These are phyloP conservation scores for Asterochloris sp. DNA, from an alignment of 139 green algal genomes.

Conservation along the genomic window DNA sequence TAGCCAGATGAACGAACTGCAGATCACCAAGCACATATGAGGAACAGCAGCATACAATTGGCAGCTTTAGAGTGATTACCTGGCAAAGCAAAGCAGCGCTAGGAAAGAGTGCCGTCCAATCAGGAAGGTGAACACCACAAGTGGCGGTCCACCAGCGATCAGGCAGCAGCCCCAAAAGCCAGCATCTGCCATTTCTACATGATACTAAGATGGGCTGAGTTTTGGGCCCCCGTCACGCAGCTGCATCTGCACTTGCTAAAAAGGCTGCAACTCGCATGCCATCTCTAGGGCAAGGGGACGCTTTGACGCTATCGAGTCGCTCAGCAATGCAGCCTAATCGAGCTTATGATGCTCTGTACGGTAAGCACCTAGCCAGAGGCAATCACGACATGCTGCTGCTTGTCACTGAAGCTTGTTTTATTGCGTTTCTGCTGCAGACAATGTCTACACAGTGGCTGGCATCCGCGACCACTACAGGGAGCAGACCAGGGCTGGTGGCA, in stretches of 20 bases:
- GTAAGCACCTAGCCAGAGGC: slow-evolving; percentile 19
- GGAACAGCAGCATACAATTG: background rate
- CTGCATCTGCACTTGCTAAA: background rate
- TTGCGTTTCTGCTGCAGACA: slow-evolving; percentile 44
- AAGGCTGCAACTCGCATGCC: background rate
- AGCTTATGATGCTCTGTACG: slow-evolving; percentile 53
- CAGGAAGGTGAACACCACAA: slow-evolving; percentile 17
- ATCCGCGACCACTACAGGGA: slow-evolving; percentile 66
- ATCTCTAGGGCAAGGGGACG: slow-evolving; percentile 12
- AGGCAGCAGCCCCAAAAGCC: slow-evolving; percentile 32
- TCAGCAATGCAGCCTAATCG: slow-evolving; percentile 16
- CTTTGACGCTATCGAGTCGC: background rate
- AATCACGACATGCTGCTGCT: too few species aligned
- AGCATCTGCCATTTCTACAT: slow-evolving; percentile 24
- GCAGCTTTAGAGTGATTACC: background rate
- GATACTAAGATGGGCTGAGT: background rate
- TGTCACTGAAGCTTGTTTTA: too few species aligned
- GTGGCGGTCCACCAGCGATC: slow-evolving; percentile 25
- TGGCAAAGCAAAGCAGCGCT: slow-evolving; percentile 11
- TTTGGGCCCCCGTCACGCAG: background rate
- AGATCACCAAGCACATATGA: background rate
- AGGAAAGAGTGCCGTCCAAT: slow-evolving; percentile 33
- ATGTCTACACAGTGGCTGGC: slow-evolving; percentile 59
- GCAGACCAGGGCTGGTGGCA: slow-evolving; percentile 49
- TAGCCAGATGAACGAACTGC: slow-evolving; percentile 48